phyloP scores from a whole-genome alignment of 2,329 filamentous ascomycete genomes.

The Orbilia blumenaviensis region DNA sequence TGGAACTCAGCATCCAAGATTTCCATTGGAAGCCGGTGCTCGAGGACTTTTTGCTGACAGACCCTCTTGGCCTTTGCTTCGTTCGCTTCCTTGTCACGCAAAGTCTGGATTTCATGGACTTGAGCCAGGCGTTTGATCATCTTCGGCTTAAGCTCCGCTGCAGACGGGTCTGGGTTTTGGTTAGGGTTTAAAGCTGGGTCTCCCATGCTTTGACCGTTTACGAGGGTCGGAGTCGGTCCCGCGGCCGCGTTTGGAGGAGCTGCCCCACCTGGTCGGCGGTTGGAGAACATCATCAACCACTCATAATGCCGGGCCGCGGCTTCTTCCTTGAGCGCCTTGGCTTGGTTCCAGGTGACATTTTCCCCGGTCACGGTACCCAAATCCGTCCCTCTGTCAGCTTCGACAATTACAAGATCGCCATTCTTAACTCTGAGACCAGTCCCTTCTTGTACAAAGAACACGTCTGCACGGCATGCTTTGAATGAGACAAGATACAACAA shows the following conservation, averaged over 20 bases:
- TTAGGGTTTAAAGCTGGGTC: slow-evolving; percentile 54
- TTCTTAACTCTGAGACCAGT: slow-evolving; percentile 89
- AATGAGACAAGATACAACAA: slow-evolving; percentile 90
- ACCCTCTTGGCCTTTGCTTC: slow-evolving; percentile 97
- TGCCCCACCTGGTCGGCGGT: slow-evolving; percentile 74
- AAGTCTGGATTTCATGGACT: slow-evolving; percentile 83
- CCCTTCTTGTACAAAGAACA: slow-evolving; percentile 96
- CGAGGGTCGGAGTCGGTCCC: slow-evolving; percentile 51
- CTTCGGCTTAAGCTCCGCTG: slow-evolving; percentile 87
- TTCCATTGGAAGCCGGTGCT: slow-evolving; percentile 96
- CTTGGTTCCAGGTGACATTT: slow-evolving; percentile 85
- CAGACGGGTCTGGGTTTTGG: slow-evolving; percentile 60
- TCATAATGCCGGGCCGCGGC: slow-evolving; percentile 96
- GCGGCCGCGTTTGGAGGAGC: slow-evolving; percentile 60
- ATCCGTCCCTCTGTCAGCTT: slow-evolving; percentile 95
- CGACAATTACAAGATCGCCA: slow-evolving; percentile 94
- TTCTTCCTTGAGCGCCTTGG: slow-evolving; percentile 87
- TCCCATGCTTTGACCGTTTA: slow-evolving; percentile 53
- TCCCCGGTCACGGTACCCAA: slow-evolving; percentile 90
- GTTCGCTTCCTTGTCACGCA: slow-evolving; percentile 95
- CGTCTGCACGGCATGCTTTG: slow-evolving; percentile 93
- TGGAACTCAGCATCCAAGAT: slow-evolving; percentile 98
- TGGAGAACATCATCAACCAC: slow-evolving; percentile 98
- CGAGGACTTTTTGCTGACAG: slow-evolving; percentile 94
- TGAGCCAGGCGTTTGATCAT: slow-evolving; percentile 95